Evolutionary conservation across 2,329 filamentous ascomycete genomes (phyloP).

Genomic region (Trichophaea hybrida): DNA sequence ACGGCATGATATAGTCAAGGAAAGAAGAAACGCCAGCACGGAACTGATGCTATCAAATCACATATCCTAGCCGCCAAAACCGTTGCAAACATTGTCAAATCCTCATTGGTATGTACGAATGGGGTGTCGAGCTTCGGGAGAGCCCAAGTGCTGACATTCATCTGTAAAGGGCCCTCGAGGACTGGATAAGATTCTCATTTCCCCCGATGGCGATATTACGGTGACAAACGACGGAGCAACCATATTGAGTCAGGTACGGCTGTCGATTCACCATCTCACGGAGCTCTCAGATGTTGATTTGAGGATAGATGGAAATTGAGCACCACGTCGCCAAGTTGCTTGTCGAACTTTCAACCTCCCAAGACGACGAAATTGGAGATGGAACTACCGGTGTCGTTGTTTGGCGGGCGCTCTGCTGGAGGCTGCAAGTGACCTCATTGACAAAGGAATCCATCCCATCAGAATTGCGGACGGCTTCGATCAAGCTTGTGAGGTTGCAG

Average conservation of each 20-base stretch:
- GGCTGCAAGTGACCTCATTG: conserved; percentile 92
- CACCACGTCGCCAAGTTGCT: conserved; percentile 97
- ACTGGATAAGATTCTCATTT: conserved; percentile 98
- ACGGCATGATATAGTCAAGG: conserved; percentile 52
- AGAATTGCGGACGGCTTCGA: conserved; percentile 97
- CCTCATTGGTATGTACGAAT: conserved; percentile 51
- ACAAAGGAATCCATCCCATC: conserved; percentile 99
- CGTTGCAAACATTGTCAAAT: conserved; percentile 93
- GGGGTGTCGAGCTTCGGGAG: not conserved
- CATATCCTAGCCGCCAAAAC: conserved; percentile 95
- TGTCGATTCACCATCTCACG: conserved; percentile 3
- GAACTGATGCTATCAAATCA: conserved; percentile 93
- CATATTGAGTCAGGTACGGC: conserved; percentile 59
- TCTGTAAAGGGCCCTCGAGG: conserved; percentile 60
- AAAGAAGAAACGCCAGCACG: conserved; percentile 92
- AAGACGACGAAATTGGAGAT: conserved; percentile 97
- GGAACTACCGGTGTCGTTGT: conserved; percentile 97
- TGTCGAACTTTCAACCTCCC: conserved; percentile 93
- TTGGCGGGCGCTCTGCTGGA: conserved; percentile 85
- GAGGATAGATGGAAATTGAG: conserved; percentile 77
- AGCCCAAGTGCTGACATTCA: conserved; percentile 1
- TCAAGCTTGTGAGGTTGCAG: conserved; percentile 90
- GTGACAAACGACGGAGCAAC: conserved; percentile 98
- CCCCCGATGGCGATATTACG: conserved; percentile 95
- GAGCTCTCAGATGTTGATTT: not conserved